Evolutionary conservation across 441 rosid species (phyloP), one percentile per base, ranked within the genome.

Genomic region (Adansonia rubrostipa): DNA sequence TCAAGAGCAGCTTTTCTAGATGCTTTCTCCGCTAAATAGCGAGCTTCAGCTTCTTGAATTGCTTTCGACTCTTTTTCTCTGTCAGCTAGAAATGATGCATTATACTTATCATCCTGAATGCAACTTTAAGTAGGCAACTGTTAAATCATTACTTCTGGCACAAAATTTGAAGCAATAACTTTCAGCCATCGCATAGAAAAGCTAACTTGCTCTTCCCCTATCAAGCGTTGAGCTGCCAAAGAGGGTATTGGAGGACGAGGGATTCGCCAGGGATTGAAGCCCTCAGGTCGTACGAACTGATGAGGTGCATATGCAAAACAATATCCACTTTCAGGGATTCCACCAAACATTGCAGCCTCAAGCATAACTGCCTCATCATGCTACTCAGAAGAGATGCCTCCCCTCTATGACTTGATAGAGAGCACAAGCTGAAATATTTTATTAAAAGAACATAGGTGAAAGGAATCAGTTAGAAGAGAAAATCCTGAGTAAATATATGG

Each of bases 311-410:
- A 87, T 56, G 89, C 79, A 80, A 82, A 83, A 77, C 71, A 83
- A 80, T 92, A 96, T 76, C 89, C 96, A 76, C 90, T 79, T 65
- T 86, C 97, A 77, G 98, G 97, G 76, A 94, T 82, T 74, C 99
- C 99, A 78, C 99, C 99, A 77, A 96, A 94, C 99, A 96, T 96
- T 79, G 98, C 99, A 83, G 99, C 98, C 86, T 96, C 99, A 53
- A 96, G 99, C 99, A 96, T 96, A 74, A 96, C 97, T 66, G 99
- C 98, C 80, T 96, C 99, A 83, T 94, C 99, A 77, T 94, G 99
- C 83, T 93, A 98, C 90, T 83, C 91, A 0, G 99, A 92, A 63
- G 99, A 96, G 73, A 94, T 93, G 88, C 98, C 98, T 79, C 99
- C 99, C 98, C 99, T 94, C 99, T 96, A 76, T 9, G 7, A 45